Conservation (phyloP, 2,329 filamentous ascomycete genomes). For the Curvularia sp. region DNA sequence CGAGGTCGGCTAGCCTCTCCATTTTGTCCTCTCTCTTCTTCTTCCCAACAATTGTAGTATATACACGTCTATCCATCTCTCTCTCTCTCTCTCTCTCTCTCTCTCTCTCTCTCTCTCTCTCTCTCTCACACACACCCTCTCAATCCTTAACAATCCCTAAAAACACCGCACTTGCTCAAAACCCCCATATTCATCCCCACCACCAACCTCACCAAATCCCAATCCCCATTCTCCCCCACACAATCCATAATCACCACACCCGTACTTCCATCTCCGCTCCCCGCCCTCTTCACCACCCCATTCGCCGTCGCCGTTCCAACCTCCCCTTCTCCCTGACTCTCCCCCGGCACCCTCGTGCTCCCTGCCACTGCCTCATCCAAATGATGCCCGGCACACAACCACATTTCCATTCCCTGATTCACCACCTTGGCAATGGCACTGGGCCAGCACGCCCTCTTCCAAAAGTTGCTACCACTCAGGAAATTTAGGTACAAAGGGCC, state of each 20-base stretch:
- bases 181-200: constrained; percentile 86
- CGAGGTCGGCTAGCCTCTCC: not conserved
- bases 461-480: constrained; percentile 90
- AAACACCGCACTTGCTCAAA: constrained; percentile 14
- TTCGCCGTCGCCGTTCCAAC: not conserved
- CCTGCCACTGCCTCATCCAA: constrained; percentile 24
- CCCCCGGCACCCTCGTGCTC: constrained; percentile 22
- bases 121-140: too few species aligned
- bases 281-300: constrained; percentile 54
- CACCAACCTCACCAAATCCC: constrained; percentile 86
- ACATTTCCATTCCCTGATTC: constrained; percentile 75
- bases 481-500: constrained; percentile 88
- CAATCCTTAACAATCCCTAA: too few species aligned
- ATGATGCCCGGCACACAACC: constrained; percentile 63
- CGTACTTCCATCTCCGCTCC: constrained; percentile 69
- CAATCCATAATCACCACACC: constrained; percentile 93
- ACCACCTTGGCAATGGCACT: constrained; percentile 87
- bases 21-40: not conserved
- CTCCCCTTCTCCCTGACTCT: constrained; percentile 28
- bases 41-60: not conserved
- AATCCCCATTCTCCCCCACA: constrained; percentile 86
- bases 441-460: constrained; percentile 90
- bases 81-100: too few species aligned
- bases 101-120: too few species aligned
- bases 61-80: not conserved